A percentile compares a stretch with the other conserved stretches of the same genome.
Conservation (phyloP, 306 rosid species). For the Comarum palustre region DNA sequence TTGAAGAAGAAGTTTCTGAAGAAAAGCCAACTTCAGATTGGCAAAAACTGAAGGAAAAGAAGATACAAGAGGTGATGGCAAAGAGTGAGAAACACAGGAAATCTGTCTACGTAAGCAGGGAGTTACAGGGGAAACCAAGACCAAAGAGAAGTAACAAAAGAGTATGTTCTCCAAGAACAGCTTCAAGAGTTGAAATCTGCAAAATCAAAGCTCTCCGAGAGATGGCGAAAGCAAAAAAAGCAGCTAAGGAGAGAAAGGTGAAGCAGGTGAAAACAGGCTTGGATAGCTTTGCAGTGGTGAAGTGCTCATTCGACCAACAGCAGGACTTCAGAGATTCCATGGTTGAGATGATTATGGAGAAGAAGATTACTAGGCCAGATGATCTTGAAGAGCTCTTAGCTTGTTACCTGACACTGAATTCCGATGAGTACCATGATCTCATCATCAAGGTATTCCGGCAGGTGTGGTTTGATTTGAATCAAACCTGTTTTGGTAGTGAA, state of each 20-base stretch:
- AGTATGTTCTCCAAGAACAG: constrained; percentile 62
- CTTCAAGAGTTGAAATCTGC: constrained; percentile 61
- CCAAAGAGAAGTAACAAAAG: constrained; percentile 46
- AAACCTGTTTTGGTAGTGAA: constrained; percentile 36
- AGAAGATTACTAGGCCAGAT: constrained; percentile 47
- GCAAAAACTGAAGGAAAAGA: constrained; percentile 37
- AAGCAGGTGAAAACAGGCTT: constrained; percentile 28
- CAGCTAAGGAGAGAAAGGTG: constrained; percentile 29
- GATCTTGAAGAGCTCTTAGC: constrained; percentile 86
- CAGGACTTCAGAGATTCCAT: constrained; percentile 94
- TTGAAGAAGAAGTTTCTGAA: constrained; percentile 26
- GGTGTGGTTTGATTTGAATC: constrained; percentile 77
- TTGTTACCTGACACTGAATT: constrained; percentile 78
- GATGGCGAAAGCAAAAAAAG: constrained; percentile 54
- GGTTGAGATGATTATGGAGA: constrained; percentile 84
- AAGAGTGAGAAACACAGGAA: constrained; percentile 46
- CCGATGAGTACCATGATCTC: constrained; percentile 76
- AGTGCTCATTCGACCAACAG: constrained; percentile 62
- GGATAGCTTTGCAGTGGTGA: constrained; percentile 79
- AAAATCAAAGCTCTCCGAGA: constrained; percentile 69
- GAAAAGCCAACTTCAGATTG: constrained; percentile 27
- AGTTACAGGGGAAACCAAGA: constrained; percentile 46
- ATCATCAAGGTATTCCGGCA: constrained; percentile 80
- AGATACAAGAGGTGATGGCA: constrained; percentile 42
- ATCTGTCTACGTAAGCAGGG: constrained; percentile 56